Conservation (phyloP, 495 filamentous ascomycete genomes). For the Talaromyces proteolyticus region DNA sequence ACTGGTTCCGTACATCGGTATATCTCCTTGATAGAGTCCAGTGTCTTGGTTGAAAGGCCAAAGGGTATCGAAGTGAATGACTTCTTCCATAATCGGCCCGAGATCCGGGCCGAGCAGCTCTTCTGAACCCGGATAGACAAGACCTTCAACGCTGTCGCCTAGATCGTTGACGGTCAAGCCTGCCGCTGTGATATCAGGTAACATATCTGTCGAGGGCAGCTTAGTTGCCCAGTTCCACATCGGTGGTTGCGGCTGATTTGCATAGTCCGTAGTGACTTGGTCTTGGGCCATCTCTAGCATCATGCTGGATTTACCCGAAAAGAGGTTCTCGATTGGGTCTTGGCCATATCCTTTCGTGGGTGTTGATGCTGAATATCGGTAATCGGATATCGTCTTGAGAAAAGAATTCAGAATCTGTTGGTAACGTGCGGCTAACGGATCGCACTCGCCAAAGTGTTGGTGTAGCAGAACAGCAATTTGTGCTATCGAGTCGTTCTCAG, state of each 20-base stretch:
- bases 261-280: neutral
- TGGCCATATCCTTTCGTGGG: neutral
- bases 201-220: neutral
- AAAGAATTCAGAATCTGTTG: constrained; percentile 3
- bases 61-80: constrained; percentile 6
- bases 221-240: neutral
- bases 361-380: neutral
- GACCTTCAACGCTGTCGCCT: constrained; percentile 4
- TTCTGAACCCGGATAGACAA: constrained; percentile 4
- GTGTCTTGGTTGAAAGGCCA: constrained; percentile 6
- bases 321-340: constrained; percentile 5
- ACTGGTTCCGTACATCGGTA: constrained; percentile 6
- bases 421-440: constrained; percentile 3
- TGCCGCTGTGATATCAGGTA: neutral
- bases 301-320: constrained; percentile 1
- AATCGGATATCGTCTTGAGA: constrained; percentile 4
- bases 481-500: constrained; percentile 7
- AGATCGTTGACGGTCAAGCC: neutral
- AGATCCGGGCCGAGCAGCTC: constrained; percentile 5
- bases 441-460: constrained; percentile 4
- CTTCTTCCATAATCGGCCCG: constrained; percentile 5
- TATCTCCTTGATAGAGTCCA: constrained; percentile 4
- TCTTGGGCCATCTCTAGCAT: neutral
- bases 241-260: neutral
- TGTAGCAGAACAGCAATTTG: constrained; percentile 3